Percentiles rank a stretch among this genome's conserved stretches.
These are phyloP conservation scores for Glaciozyma antarctica DNA, from an alignment of 768 basidiomycete genomes.

Conservation along the genomic window DNA sequence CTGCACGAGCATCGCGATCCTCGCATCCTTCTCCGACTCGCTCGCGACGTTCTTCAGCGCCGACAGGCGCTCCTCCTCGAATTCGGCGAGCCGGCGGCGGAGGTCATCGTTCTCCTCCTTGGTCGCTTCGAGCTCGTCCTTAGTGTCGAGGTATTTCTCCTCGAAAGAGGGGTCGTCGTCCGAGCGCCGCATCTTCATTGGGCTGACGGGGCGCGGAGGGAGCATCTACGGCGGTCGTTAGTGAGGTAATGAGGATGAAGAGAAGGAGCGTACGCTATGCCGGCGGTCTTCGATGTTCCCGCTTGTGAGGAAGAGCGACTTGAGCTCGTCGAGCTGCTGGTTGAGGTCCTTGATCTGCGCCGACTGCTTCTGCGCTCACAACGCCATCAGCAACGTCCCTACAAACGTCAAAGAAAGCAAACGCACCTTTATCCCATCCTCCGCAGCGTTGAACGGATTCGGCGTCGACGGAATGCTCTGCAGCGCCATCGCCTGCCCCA, in stretches of 20 bases:
- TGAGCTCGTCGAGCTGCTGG: constrained; percentile 24
- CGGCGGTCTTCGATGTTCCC: constrained; percentile 32
- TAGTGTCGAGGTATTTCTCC: constrained; percentile 28
- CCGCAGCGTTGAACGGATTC: not conserved
- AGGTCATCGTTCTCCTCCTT: constrained; percentile 57
- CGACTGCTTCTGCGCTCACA: not conserved
- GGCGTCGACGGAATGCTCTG: constrained; percentile 15
- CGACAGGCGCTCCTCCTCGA: constrained; percentile 34
- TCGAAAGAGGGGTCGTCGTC: constrained; percentile 6
- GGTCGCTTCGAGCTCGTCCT: constrained; percentile 72
- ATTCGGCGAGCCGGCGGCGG: constrained; percentile 55
- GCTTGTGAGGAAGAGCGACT: constrained; percentile 31
- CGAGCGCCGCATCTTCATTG: constrained; percentile 14
- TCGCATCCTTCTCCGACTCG: constrained; percentile 9
- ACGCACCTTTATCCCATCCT: not conserved
- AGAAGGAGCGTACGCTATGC: constrained; percentile 9
- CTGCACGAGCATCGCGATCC: constrained; percentile 9
- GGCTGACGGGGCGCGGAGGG: constrained; percentile 25
- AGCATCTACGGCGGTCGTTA: constrained; percentile 7
- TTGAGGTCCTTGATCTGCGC: not conserved
- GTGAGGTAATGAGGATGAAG: not conserved
- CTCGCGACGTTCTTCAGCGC: not conserved
- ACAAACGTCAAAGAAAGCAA: too few species aligned
- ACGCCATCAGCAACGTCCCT: too few species aligned
- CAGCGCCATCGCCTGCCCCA: constrained; percentile 13